Evolutionary conservation across 345 rosid species (phyloP), one percentile per base, ranked within the genome.

Genomic region (Dipteronia dyeriana): DNA sequence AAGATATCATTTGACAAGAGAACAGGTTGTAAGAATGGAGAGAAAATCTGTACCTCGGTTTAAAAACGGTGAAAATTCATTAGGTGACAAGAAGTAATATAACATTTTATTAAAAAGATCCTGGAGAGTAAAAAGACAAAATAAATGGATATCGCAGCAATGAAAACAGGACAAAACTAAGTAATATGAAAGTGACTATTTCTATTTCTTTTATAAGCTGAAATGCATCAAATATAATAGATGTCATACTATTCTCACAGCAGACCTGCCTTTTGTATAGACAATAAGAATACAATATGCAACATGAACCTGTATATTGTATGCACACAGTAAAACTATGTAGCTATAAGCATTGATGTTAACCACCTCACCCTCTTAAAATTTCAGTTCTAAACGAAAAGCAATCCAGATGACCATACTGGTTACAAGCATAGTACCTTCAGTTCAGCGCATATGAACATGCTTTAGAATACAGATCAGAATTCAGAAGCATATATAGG

Each of bases 361-460:
- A 12, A 25, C 34, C 25, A 2, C 66, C 45, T 25, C 38, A 25
- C 26, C 66, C 13, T 25, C 13, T 23, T 10, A 43, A 68, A 0
- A 4, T 68, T 68, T 43, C 17, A 22, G 17, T 43, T 41, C 16
- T 17, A 74, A 62, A 16, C 13, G 14, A 7, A 62, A 54, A 74
- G 68, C 54, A 70, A 45, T 25, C 7, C 23, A 59, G 43, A 61
- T 31, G n/a, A 26, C 13, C 1, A 39, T 13, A 14, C 12, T 49
- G 29, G 76, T 74, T 25, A 43, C 56, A 74, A 63, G 45, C 68
- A 61, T 9, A 7, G 19, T 14, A 70, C 10, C 17, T 71, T 29
- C 29, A 78, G 9, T 17, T 12, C 16, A 57, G 23, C 47, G 10
- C 65, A 62, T 53, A 54, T 25, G 65, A 68, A 41, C 22, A 38